phyloP scores from a whole-genome alignment of 31 red algal genomes.

The Asparagopsis taxiformis region DNA sequence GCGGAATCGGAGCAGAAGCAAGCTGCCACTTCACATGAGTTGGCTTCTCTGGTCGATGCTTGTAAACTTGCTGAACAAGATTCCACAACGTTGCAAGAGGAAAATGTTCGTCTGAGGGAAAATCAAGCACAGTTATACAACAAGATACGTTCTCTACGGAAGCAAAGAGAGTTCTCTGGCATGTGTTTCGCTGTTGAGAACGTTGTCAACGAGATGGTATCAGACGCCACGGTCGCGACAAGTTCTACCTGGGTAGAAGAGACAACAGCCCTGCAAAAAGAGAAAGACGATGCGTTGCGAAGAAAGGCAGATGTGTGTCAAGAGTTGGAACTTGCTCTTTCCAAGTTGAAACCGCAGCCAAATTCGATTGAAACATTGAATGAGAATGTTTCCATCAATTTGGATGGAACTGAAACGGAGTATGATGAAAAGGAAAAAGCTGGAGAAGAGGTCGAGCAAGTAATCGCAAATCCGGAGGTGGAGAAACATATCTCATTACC shows the following conservation, averaged over 20 bases:
- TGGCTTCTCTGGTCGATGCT: conserved; percentile 10
- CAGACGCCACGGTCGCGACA: background rate
- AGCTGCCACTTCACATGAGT: background rate
- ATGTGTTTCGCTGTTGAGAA: background rate
- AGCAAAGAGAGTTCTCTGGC: background rate
- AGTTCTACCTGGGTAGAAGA: background rate
- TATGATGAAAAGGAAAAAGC: background rate
- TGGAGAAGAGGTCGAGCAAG: background rate
- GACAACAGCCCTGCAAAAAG: background rate
- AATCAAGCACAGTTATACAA: background rate
- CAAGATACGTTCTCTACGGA: background rate
- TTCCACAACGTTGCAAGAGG: background rate
- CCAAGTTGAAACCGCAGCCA: background rate
- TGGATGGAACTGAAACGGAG: background rate
- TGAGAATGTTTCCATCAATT: background rate
- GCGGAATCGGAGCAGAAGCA: conserved; percentile 1
- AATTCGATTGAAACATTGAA: background rate
- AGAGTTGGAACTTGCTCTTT: background rate
- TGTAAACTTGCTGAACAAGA: conserved; percentile 10
- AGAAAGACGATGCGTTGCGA: background rate
- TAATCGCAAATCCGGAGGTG: background rate
- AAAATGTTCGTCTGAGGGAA: background rate
- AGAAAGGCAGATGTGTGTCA: background rate
- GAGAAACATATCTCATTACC: background rate
- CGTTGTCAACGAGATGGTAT: background rate